These are phyloP conservation scores for Ustilago sp. DNA, from an alignment of 1,284 basidiomycete species.

Conservation along the genomic window DNA sequence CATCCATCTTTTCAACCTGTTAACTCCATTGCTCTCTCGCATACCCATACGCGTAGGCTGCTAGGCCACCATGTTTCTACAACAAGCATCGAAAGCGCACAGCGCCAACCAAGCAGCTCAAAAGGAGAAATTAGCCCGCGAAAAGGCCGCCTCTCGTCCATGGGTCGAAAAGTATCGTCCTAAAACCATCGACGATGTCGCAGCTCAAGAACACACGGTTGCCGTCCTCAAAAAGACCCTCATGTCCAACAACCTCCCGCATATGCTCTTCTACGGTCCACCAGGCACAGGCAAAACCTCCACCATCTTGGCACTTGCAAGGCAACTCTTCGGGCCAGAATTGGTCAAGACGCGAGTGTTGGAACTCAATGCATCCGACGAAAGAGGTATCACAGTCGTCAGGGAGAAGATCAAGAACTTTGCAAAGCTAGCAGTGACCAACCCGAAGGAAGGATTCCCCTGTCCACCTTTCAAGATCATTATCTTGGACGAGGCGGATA, in stretches of 20 bases:
- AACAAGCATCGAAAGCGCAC: constrained; percentile 45
- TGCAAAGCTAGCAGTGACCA: constrained; percentile 76
- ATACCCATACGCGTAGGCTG: not conserved
- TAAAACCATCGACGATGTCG: constrained; percentile 96
- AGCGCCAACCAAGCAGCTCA: constrained; percentile 35
- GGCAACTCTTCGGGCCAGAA: constrained; percentile 96
- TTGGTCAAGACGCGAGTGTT: constrained; percentile 92
- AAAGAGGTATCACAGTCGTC: constrained; percentile 95
- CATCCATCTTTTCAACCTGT: not conserved
- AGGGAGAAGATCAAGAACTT: constrained; percentile 99
- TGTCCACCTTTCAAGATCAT: constrained; percentile 99
- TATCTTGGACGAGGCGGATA: constrained; percentile 98
- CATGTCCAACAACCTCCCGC: constrained; percentile 92
- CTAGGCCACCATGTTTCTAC: constrained; percentile 32
- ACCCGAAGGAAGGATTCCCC: constrained; percentile 75
- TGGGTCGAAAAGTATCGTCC: constrained; percentile 99
- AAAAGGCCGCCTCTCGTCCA: constrained; percentile 76
- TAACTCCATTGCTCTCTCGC: not conserved
- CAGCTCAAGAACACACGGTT: constrained; percentile 96
- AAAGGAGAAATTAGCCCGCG: constrained; percentile 48
- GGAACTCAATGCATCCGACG: constrained; percentile 99
- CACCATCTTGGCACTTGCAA: constrained; percentile 92
- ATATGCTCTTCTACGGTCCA: constrained; percentile 99
- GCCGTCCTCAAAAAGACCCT: constrained; percentile 90
- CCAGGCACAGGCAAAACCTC: constrained; percentile 99